phyloP scores from a whole-genome alignment of 2,329 filamentous ascomycete species.

The Zymoseptoria passerinii region DNA sequence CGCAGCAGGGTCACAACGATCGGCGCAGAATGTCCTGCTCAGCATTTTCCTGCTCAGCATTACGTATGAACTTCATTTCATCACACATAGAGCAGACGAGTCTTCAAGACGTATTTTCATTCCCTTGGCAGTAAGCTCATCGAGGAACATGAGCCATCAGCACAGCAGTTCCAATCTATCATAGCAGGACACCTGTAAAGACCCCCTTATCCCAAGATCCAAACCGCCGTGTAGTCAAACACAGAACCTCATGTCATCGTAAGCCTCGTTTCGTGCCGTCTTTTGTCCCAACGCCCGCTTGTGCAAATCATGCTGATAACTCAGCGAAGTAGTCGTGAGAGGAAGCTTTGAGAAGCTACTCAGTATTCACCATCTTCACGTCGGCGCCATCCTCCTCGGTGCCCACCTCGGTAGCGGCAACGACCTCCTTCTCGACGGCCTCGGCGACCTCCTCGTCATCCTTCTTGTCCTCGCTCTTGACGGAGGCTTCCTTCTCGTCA shows the following conservation, averaged over 20 bases:
- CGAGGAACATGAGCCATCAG: neutral
- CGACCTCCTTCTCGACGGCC: slow-evolving; percentile 3
- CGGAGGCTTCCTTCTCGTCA: slow-evolving; percentile 2
- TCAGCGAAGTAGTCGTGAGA: neutral
- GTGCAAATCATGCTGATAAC: neutral
- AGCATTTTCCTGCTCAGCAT: too few species aligned
- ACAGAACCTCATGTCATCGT: neutral
- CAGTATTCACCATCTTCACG: neutral
- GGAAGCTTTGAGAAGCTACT: neutral
- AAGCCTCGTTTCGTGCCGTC: neutral
- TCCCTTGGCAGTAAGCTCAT: neutral
- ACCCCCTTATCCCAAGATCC: neutral
- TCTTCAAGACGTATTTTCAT: neutral
- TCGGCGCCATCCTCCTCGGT: slow-evolving; percentile 9
- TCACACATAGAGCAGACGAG: neutral
- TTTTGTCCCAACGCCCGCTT: neutral
- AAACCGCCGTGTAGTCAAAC: neutral
- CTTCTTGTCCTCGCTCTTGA: slow-evolving; percentile 1
- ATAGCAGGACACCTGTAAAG: neutral
- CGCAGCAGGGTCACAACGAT: too few species aligned
- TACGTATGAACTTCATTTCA: too few species aligned
- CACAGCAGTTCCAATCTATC: neutral
- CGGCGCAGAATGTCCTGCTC: too few species aligned
- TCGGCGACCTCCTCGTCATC: slow-evolving; percentile 1
- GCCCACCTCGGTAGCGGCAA: neutral